Evolutionary conservation across 257 asterid species (phyloP).

Genomic region (Forsythia viridissima): DNA sequence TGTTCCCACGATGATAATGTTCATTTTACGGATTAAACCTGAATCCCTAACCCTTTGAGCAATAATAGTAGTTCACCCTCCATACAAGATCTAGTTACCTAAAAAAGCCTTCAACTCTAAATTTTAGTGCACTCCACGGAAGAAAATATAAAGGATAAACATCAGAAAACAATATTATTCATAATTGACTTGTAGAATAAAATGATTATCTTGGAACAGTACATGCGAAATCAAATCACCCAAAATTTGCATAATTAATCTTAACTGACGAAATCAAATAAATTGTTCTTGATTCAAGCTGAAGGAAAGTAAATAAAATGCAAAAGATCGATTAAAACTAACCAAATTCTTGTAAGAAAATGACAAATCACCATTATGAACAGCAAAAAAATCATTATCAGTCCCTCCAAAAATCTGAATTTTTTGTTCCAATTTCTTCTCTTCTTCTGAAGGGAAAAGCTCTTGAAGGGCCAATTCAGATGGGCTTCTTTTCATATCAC

Average conservation of each 20-base stretch:
- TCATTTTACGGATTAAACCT: no score
- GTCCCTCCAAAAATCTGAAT: slow-evolving; percentile 24
- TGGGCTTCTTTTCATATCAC: slow-evolving; percentile 58
- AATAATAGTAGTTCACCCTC: no score
- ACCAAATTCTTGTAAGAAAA: slow-evolving; percentile 33
- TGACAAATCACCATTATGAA: slow-evolving; percentile 30
- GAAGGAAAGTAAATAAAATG: background rate
- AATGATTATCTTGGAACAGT: background rate
- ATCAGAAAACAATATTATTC: background rate
- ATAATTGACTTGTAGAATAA: no score
- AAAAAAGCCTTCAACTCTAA: no score
- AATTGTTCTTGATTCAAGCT: background rate
- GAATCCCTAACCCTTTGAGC: no score
- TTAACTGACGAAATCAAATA: background rate
- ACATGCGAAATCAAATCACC: background rate
- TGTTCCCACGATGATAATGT: no score
- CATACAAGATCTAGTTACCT: no score
- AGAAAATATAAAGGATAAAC: background rate
- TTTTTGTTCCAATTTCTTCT: slow-evolving; percentile 33
- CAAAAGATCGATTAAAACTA: slow-evolving; percentile 15
- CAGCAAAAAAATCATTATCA: slow-evolving; percentile 31
- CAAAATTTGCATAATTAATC: background rate
- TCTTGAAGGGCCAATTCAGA: slow-evolving; percentile 56
- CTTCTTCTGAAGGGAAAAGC: slow-evolving; percentile 33
- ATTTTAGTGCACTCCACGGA: no score